These are phyloP conservation scores for Phytophthora multivora DNA, from an alignment of 352 stramenopile species.

Conservation along the genomic window DNA sequence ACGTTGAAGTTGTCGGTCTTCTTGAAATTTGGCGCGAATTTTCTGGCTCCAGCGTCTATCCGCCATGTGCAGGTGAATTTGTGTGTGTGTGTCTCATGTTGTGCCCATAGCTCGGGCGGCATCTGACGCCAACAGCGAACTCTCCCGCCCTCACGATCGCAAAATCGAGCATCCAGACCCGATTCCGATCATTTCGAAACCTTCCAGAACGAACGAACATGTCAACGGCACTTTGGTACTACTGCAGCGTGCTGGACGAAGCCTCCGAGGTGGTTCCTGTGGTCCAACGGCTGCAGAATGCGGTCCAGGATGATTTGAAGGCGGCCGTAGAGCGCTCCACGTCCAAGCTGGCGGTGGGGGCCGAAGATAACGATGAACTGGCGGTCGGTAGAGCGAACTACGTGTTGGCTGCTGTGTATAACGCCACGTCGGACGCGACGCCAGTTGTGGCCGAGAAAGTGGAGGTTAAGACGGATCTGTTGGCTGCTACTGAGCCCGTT, in stretches of 20 bases:
- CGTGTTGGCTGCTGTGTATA: conserved; percentile 11
- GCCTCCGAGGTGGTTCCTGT: conserved; percentile 6
- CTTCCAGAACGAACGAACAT: conserved; percentile 20
- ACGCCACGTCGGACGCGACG: conserved; percentile 6
- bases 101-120: conserved; percentile 2
- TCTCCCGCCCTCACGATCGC: conserved; percentile 23
- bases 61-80: conserved; percentile 21
- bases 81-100: conserved; percentile 21
- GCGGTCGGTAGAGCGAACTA: conserved; percentile 21
- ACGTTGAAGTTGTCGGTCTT: conserved; percentile 7
- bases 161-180: conserved; percentile 10
- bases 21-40: conserved; percentile 16
- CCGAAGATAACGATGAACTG: conserved; percentile 24
- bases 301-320: not conserved
- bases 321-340: not conserved
- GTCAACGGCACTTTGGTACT: conserved; percentile 27
- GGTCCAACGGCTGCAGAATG: conserved; percentile 23
- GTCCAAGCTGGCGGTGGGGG: not conserved
- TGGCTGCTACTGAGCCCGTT: not conserved
- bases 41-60: conserved; percentile 14
- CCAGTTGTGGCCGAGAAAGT: not conserved
- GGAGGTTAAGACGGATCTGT: not conserved
- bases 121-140: conserved; percentile 22
- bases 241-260: conserved; percentile 27
- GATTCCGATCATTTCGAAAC: conserved; percentile 11